Percentiles rank a stretch among this genome's conserved stretches.
Conservation (phyloP, 208 protist genomes). For the Trypanosoma boissoni region DNA sequence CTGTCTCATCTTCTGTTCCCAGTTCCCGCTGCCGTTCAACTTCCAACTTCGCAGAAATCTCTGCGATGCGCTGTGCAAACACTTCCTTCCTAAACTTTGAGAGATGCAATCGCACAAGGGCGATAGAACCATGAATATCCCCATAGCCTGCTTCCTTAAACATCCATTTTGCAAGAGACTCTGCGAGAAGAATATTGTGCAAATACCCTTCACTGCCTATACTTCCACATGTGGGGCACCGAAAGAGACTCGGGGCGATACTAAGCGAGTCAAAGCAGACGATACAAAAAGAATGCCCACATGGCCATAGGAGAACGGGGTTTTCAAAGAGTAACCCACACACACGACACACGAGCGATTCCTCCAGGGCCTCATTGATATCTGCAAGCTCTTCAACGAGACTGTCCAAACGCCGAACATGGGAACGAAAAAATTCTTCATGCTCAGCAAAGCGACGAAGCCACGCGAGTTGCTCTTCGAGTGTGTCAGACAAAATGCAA, state of each 20-base stretch:
- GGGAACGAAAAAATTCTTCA: conserved; percentile 60
- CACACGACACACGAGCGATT: conserved; percentile 67
- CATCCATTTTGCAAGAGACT: conserved; percentile 88
- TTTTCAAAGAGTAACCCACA: conserved; percentile 80
- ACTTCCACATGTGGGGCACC: conserved; percentile 80
- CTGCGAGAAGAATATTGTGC: conserved; percentile 77
- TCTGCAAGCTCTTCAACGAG: conserved; percentile 82
- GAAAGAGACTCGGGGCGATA: conserved; percentile 80
- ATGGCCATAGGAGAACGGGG: conserved; percentile 85
- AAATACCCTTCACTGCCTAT: conserved; percentile 86
- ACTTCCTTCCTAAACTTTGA: conserved; percentile 61
- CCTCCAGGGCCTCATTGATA: conserved; percentile 79
- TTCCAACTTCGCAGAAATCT: conserved; percentile 41
- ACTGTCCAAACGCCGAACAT: conserved; percentile 58
- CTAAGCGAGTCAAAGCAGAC: conserved; percentile 76
- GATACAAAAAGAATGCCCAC: conserved; percentile 80
- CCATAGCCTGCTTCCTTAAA: conserved; percentile 86
- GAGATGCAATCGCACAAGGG: conserved; percentile 71
- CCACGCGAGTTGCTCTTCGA: conserved; percentile 76
- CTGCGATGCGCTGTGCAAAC: conserved; percentile 37
- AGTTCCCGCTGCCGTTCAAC: conserved; percentile 20
- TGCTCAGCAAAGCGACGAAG: conserved; percentile 49
- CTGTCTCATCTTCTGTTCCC: conserved; percentile 14
- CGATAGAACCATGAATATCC: conserved; percentile 70
- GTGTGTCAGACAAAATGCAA: conserved; percentile 74